Conservation (phyloP, 345 rosid species). For the Lepidium didymum region DNA sequence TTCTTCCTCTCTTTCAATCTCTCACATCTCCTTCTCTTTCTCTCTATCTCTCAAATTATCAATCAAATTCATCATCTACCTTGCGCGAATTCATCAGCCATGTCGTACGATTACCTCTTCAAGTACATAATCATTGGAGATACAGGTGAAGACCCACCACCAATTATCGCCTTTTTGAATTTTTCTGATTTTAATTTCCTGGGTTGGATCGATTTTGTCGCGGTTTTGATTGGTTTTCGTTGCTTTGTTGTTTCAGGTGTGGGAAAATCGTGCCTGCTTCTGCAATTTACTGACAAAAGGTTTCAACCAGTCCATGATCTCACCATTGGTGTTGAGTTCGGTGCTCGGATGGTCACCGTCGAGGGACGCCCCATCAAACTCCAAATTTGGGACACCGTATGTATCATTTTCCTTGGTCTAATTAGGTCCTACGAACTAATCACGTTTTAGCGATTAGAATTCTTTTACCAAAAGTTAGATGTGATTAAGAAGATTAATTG, state of each 20-base stretch:
- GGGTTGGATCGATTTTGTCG: neutral
- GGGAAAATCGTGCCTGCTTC: conserved; percentile 58
- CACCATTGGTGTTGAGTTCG: conserved; percentile 70
- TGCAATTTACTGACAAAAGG: conserved; percentile 68
- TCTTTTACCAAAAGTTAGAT: neutral
- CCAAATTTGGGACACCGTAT: conserved; percentile 73
- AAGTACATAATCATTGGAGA: conserved; percentile 78
- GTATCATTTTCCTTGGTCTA: neutral
- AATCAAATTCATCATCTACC: neutral
- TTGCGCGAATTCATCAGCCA: conserved; percentile 10
- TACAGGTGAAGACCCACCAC: conserved; percentile 36
- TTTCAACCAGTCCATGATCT: conserved; percentile 75
- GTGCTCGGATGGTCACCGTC: conserved; percentile 62
- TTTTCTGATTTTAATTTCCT: neutral
- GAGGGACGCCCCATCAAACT: conserved; percentile 57
- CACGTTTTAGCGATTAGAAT: conserved; percentile 1
- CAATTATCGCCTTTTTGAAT: neutral
- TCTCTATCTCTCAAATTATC: neutral
- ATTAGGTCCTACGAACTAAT: neutral
- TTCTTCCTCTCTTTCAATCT: conserved; percentile 17
- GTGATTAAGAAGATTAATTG: neutral
- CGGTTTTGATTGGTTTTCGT: neutral
- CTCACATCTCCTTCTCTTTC: conserved; percentile 2
- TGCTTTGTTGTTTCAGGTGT: conserved; percentile 35
- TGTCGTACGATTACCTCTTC: conserved; percentile 75